These are phyloP conservation scores for Starmerella riodocensis DNA, from an alignment of 805 yeast genomes.

Conservation along the genomic window DNA sequence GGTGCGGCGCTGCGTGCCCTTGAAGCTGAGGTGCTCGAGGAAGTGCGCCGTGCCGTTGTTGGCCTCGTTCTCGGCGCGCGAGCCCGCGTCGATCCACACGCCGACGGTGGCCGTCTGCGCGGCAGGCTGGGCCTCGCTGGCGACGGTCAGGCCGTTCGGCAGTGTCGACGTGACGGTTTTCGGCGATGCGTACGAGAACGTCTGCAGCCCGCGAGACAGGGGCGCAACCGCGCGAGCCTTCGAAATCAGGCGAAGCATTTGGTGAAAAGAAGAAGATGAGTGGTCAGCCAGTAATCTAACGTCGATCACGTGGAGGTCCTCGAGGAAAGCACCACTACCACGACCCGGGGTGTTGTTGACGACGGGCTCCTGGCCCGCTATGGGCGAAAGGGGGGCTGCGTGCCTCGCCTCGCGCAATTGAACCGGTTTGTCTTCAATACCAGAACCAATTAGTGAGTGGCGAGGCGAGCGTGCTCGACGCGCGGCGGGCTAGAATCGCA, in stretches of 20 bases:
- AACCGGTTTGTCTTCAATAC: too few relatives aligned
- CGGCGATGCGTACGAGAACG: constrained; percentile 27
- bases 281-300: constrained; percentile 13
- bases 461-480: too few relatives aligned
- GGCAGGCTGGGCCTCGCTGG: constrained; percentile 75
- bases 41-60: constrained; percentile 95
- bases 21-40: constrained; percentile 90
- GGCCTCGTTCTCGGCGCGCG: constrained; percentile 78
- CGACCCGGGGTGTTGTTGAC: too few relatives aligned
- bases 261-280: constrained; percentile 15
- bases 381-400: too few relatives aligned
- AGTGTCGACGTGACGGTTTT: constrained; percentile 56
- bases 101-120: constrained; percentile 94
- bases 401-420: too few relatives aligned
- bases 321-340: too few relatives aligned
- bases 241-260: constrained; percentile 19
- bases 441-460: too few relatives aligned
- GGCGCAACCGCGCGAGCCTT: constrained; percentile 18
- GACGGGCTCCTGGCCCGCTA: too few relatives aligned
- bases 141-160: constrained; percentile 88
- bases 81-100: constrained; percentile 97
- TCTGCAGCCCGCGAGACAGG: constrained; percentile 19
- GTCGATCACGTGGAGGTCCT: constrained; percentile 4
- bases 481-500: neutral
- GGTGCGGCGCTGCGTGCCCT: constrained; percentile 73